A percentile compares a stretch with the other conserved stretches of the same genome.
phyloP scores from a whole-genome alignment of 768 basidiomycete genomes.

The Pleurotus platypus region DNA sequence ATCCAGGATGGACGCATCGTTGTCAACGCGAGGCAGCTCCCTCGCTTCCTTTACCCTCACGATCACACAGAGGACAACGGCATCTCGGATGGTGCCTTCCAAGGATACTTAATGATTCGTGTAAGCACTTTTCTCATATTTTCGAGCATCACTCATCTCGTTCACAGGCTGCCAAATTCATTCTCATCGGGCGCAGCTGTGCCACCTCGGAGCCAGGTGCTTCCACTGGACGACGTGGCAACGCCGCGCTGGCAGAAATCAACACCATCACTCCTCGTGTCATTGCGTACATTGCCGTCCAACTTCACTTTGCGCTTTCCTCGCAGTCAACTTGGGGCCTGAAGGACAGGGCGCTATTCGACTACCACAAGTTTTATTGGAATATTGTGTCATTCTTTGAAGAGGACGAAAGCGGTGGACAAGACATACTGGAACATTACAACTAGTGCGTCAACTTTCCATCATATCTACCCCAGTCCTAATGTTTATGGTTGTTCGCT shows the following conservation, averaged over 20 bases:
- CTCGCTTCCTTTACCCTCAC: constrained; percentile 12
- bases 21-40: constrained; percentile 7
- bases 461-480: background rate
- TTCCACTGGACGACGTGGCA: constrained; percentile 13
- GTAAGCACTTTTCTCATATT: background rate
- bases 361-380: constrained; percentile 12
- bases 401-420: background rate
- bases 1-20: background rate
- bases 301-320: constrained; percentile 10
- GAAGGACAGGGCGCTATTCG: constrained; percentile 3
- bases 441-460: constrained; percentile 3
- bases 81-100: background rate
- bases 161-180: constrained; percentile 13
- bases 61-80: constrained; percentile 1
- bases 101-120: constrained; percentile 2
- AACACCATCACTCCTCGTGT: constrained; percentile 10
- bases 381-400: constrained; percentile 8
- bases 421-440: constrained; percentile 6
- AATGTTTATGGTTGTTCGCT: background rate
- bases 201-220: constrained; percentile 11
- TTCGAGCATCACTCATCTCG: background rate
- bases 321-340: constrained; percentile 3
- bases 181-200: constrained; percentile 14
- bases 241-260: constrained; percentile 12
- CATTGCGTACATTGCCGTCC: constrained; percentile 17